These are phyloP conservation scores for Marvania coccoides DNA, from an alignment of 139 green algal genomes.

Conservation along the genomic window DNA sequence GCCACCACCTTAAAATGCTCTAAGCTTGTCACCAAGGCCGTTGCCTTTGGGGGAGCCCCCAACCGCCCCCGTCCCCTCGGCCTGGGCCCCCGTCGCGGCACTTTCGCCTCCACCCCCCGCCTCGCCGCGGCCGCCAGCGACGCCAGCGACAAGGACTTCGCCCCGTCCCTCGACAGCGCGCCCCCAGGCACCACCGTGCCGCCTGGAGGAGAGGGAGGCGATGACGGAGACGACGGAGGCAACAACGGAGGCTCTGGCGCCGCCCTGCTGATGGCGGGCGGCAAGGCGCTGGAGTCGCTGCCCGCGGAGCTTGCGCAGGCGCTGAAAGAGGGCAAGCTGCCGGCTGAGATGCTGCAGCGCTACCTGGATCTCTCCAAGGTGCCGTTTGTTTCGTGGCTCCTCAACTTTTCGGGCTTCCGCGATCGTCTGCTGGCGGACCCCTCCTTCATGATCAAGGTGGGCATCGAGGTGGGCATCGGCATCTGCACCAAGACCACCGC, in stretches of 20 bases:
- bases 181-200: too few relatives aligned
- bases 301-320: constrained; percentile 56
- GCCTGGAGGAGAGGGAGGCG: not conserved
- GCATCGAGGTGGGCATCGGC: constrained; percentile 81
- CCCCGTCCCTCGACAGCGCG: too few relatives aligned
- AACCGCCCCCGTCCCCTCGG: too few relatives aligned
- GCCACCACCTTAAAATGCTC: too few relatives aligned
- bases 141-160: too few relatives aligned
- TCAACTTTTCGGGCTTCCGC: constrained; percentile 62
- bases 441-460: constrained; percentile 85
- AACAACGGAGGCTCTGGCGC: not conserved
- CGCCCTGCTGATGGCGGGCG: constrained; percentile 3
- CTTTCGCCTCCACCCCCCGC: too few relatives aligned
- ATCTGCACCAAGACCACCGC: constrained; percentile 85
- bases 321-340: constrained; percentile 48
- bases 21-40: too few relatives aligned
- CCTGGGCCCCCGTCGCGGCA: too few relatives aligned
- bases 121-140: too few relatives aligned
- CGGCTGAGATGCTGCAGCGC: constrained; percentile 52
- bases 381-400: constrained; percentile 36
- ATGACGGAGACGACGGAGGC: not conserved
- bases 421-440: constrained; percentile 90
- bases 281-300: constrained; percentile 23
- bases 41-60: too few relatives aligned
- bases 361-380: constrained; percentile 67